These are phyloP conservation scores for Neohortaea acidophila DNA, from an alignment of 495 filamentous ascomycete species.

Conservation along the genomic window DNA sequence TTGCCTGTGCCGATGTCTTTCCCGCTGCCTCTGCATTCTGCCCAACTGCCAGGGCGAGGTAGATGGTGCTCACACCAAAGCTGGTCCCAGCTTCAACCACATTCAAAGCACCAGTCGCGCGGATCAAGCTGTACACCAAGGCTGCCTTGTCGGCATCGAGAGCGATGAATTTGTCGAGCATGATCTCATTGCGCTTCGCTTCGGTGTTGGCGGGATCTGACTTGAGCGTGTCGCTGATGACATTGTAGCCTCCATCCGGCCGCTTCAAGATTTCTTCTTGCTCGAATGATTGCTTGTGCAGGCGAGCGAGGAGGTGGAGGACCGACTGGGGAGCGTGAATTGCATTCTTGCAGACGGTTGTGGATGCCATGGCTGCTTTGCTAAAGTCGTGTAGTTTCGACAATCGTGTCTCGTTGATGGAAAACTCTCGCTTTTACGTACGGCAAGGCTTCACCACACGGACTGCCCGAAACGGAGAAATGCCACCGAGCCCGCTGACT, in stretches of 20 bases:
- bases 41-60: constrained; percentile 39
- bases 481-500: too few relatives aligned
- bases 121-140: constrained; percentile 33
- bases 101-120: constrained; percentile 30
- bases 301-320: neutral
- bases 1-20: constrained; percentile 17
- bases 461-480: too few relatives aligned
- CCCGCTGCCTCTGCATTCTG: constrained; percentile 23
- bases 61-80: constrained; percentile 46
- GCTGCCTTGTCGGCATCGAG: constrained; percentile 38
- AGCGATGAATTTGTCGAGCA: constrained; percentile 39
- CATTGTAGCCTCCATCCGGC: too few relatives aligned
- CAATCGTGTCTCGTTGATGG: too few relatives aligned
- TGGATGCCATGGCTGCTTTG: neutral
- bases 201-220: neutral
- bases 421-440: too few relatives aligned
- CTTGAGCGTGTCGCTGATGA: too few relatives aligned
- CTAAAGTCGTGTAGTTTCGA: too few relatives aligned
- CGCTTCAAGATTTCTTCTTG: constrained; percentile 1
- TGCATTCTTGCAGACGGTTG: neutral
- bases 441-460: too few relatives aligned
- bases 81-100: constrained; percentile 44
- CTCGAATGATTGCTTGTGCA: constrained; percentile 3
- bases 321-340: neutral
- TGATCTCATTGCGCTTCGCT: constrained; percentile 21